phyloP scores from a whole-genome alignment of 768 basidiomycete genomes.

The Rhodotorula babjevae region DNA sequence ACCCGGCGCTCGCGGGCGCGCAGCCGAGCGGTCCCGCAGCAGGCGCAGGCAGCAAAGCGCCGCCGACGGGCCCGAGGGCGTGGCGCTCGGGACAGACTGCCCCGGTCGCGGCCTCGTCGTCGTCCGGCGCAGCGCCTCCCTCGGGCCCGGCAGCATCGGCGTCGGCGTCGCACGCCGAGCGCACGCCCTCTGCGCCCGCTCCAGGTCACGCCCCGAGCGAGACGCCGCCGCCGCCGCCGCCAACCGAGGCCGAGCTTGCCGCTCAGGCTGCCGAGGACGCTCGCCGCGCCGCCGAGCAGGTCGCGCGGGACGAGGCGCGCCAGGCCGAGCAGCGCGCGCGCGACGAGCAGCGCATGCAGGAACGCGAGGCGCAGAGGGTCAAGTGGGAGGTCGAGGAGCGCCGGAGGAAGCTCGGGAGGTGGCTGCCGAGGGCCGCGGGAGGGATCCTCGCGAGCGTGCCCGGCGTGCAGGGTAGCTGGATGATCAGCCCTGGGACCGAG shows the following conservation, averaged over 20 bases:
- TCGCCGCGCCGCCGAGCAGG: not conserved
- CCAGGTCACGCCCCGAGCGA: not conserved
- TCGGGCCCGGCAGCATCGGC: not conserved
- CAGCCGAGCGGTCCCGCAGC: not conserved
- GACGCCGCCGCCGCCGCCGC: not conserved
- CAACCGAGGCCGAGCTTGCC: not conserved
- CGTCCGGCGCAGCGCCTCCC: not conserved
- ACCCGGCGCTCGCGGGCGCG: not conserved
- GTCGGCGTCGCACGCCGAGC: not conserved
- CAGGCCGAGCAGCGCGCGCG: not conserved
- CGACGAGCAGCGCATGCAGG: not conserved
- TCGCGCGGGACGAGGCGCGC: not conserved
- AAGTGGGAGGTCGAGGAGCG: slow-evolving; percentile 4
- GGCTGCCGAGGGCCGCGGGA: slow-evolving; percentile 15
- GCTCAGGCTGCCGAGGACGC: not conserved
- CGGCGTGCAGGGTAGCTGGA: not conserved
- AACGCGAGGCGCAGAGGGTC: not conserved
- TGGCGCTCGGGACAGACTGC: slow-evolving; percentile 5
- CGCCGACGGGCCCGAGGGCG: slow-evolving; percentile 29
- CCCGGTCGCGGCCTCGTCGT: not conserved
- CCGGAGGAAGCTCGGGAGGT: slow-evolving; percentile 6
- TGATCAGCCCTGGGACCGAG: slow-evolving; percentile 15
- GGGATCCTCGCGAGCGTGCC: slow-evolving; percentile 11
- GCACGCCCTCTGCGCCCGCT: not conserved
- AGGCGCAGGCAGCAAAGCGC: not conserved